These are phyloP conservation scores for Schizophyllum amplum DNA, from an alignment of 1,284 basidiomycete genomes.

Conservation along the genomic window DNA sequence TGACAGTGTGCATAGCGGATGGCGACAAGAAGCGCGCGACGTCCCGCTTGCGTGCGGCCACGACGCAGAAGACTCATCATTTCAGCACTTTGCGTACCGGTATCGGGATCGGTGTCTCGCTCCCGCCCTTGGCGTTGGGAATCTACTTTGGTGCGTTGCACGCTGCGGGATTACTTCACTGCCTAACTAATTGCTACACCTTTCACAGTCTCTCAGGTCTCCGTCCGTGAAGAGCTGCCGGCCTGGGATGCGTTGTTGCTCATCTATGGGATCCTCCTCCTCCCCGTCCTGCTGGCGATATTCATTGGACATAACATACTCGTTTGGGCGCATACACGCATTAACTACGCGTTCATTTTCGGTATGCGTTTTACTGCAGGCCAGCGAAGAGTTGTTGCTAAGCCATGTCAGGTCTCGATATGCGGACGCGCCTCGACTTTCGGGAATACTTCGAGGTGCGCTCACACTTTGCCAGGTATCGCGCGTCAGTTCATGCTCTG, in stretches of 20 bases:
- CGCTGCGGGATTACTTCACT: slow-evolving; percentile 78
- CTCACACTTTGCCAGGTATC: slow-evolving; percentile 27
- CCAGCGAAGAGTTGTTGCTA: slow-evolving; percentile 1
- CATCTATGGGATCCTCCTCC: slow-evolving; percentile 68
- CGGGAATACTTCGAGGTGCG: slow-evolving; percentile 77
- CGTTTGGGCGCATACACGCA: slow-evolving; percentile 69
- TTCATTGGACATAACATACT: slow-evolving; percentile 77
- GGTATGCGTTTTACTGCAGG: slow-evolving; percentile 32
- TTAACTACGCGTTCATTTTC: slow-evolving; percentile 92
- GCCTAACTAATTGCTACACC: slow-evolving; percentile 54
- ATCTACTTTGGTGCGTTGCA: slow-evolving; percentile 71
- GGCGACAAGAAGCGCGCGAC: slow-evolving; percentile 82
- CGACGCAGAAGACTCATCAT: slow-evolving; percentile 60
- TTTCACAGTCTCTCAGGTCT: slow-evolving; percentile 46
- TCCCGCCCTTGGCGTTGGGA: slow-evolving; percentile 69
- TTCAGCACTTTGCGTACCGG: slow-evolving; percentile 73
- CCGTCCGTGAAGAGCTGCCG: slow-evolving; percentile 53
- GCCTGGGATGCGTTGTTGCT: slow-evolving; percentile 72
- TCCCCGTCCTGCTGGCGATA: slow-evolving; percentile 74
- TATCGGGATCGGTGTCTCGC: slow-evolving; percentile 64
- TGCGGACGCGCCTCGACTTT: slow-evolving; percentile 70
- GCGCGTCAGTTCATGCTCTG: background rate
- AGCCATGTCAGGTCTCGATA: slow-evolving; percentile 56
- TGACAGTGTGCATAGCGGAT: slow-evolving; percentile 42
- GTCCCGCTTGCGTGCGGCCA: slow-evolving; percentile 53